Evolutionary conservation across 2,329 filamentous ascomycete genomes (phyloP), one percentile per base, ranked within the genome.

Genomic region (Trichoderma aggressivum): DNA sequence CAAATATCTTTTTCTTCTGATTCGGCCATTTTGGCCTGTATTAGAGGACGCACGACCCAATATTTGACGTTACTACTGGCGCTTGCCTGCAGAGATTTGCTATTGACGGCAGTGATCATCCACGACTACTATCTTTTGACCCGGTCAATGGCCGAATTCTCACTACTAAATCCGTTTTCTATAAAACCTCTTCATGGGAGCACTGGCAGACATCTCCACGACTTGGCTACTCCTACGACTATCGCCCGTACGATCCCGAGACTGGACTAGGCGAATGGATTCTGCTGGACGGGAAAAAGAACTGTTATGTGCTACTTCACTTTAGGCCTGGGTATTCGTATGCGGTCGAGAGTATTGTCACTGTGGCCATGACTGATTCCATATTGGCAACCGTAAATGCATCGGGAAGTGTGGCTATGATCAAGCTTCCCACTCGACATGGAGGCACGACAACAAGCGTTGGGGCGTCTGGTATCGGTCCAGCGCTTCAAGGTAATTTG

Each of bases 171-270:
- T 39, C n/a, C 1, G 7, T 39, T 1, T 50, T 50, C 3, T 50
- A 26, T 39, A 61, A 61, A 26, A 28, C 21, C 6, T 26, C 21
- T 2, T 61, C 58, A 3, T 61, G 58, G 58, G 7, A 26, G 7
- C 14, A 39, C 4, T 61, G 58, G 32, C 5, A 39, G 21, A 8
- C 7, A 1, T 39, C 21, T 12, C 58, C 58, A 36, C 32, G 58
- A 12, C 32, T 61, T 18, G 58, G 32, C 11, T 61, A 28, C 58
- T 39, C 58, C n/a, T 39, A 60, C 18, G 14, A n/a, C 12, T 18
- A 36, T 36, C 16, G 14, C 7, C 0, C 0, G 1, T 3, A 16
- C n/a, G 7, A 8, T 1, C 5, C 3, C 5, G 3, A 1, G 10
- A 1, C 0, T 8, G 2, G 16, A 16, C 3, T 3, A 1, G 32